phyloP scores from a whole-genome alignment of 768 basidiomycete genomes.

The Tephrocybe sp. region DNA sequence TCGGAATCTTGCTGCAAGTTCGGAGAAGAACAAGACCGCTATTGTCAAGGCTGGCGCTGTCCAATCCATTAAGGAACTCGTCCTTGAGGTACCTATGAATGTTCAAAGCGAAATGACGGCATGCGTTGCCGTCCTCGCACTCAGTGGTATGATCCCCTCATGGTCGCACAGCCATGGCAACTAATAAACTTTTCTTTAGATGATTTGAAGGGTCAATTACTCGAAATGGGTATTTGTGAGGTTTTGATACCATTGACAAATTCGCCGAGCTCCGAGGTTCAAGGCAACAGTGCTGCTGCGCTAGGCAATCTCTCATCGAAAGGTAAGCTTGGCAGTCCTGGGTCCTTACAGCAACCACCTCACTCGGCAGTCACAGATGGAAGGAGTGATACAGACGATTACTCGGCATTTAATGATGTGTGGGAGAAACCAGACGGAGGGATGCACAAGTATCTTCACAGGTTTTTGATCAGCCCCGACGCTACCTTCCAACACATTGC shows the following conservation, averaged over 20 bases:
- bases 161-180: constrained; percentile 1
- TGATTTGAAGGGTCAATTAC: constrained; percentile 91
- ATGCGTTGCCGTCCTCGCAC: constrained; percentile 91
- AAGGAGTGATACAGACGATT: constrained; percentile 77
- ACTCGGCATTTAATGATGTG: constrained; percentile 94
- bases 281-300: constrained; percentile 97
- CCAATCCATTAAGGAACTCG: constrained; percentile 94
- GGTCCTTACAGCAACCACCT: constrained; percentile 1
- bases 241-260: constrained; percentile 96
- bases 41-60: constrained; percentile 98
- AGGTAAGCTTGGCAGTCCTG: constrained; percentile 43
- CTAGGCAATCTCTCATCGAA: constrained; percentile 97
- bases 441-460: constrained; percentile 90
- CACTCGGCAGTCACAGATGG: constrained; percentile 51
- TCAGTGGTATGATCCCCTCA: constrained; percentile 70
- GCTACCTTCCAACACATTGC: constrained; percentile 99
- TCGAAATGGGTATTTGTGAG: constrained; percentile 98
- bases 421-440: constrained; percentile 99
- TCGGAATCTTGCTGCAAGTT: constrained; percentile 93
- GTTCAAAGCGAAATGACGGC: constrained; percentile 99
- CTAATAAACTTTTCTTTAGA: constrained; percentile 47
- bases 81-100: constrained; percentile 90
- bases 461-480: constrained; percentile 90
- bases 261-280: constrained; percentile 95
- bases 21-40: constrained; percentile 96